Percentiles rank a stretch among this genome's conserved stretches.
phyloP scores from a whole-genome alignment of 1,284 basidiomycete genomes.

The Sporisorium graminicola region DNA sequence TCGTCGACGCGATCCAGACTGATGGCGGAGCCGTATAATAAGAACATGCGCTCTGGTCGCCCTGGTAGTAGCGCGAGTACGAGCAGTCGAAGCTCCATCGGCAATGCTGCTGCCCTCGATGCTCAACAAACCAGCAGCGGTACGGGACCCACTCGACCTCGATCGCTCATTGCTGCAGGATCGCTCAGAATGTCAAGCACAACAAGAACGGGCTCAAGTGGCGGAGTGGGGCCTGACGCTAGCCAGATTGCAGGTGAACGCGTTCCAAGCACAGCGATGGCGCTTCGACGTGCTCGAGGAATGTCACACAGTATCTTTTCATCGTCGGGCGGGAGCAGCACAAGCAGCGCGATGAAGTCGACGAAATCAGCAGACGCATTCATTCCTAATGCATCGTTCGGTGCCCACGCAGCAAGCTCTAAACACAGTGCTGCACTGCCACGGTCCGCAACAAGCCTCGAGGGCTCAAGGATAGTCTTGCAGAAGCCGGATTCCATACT shows the following conservation, averaged over 20 bases:
- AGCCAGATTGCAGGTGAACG: neutral
- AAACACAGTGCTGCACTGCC: constrained; percentile 14
- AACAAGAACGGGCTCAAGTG: constrained; percentile 8
- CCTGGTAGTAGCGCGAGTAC: constrained; percentile 39
- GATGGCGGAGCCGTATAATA: constrained; percentile 38
- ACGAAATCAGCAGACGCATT: constrained; percentile 30
- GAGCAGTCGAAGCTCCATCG: constrained; percentile 25
- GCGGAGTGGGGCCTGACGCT: neutral
- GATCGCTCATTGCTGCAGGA: constrained; percentile 22
- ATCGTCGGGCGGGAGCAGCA: neutral
- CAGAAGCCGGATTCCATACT: constrained; percentile 26
- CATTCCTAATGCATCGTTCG: neutral
- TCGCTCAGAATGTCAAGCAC: constrained; percentile 28
- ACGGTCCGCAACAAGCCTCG: constrained; percentile 7
- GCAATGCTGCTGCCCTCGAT: constrained; percentile 12
- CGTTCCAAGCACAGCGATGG: constrained; percentile 15
- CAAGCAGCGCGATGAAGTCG: constrained; percentile 19
- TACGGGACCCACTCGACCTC: constrained; percentile 22
- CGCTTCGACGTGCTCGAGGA: constrained; percentile 25
- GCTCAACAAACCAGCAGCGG: constrained; percentile 1
- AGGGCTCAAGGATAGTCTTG: neutral
- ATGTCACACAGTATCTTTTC: constrained; percentile 20
- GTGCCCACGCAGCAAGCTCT: neutral
- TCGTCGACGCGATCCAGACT: constrained; percentile 25
- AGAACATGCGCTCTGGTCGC: constrained; percentile 23